These are phyloP conservation scores for Alternaria sp. DNA, from an alignment of 2,329 filamentous ascomycete species.

Conservation along the genomic window DNA sequence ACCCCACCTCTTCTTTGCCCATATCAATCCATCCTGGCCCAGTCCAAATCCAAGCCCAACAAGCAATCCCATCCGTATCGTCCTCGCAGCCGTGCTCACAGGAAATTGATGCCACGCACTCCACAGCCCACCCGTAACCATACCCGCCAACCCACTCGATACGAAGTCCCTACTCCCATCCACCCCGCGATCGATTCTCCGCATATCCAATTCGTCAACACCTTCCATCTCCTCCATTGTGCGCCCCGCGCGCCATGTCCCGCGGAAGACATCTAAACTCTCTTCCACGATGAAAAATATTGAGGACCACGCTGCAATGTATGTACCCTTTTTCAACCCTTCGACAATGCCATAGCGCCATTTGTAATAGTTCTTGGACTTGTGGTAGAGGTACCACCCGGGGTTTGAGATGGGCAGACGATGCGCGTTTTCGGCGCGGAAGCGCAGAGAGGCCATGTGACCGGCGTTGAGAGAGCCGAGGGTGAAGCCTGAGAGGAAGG, in stretches of 20 bases:
- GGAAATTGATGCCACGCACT: conserved; percentile 87
- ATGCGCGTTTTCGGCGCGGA: conserved; percentile 96
- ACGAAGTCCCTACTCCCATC: conserved; percentile 70
- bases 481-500: conserved; percentile 73
- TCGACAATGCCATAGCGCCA: conserved; percentile 81
- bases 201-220: conserved; percentile 46
- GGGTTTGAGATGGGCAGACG: conserved; percentile 82
- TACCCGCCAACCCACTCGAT: conserved; percentile 82
- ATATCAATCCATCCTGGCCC: conserved; percentile 77
- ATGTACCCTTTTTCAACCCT: conserved; percentile 76
- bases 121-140: conserved; percentile 86
- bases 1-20: conserved; percentile 74
- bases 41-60: conserved; percentile 84
- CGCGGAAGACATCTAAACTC: conserved; percentile 75
- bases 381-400: conserved; percentile 99
- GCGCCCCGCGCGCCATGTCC: conserved; percentile 56
- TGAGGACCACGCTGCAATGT: conserved; percentile 75
- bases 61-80: conserved; percentile 80
- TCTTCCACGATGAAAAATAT: conserved; percentile 86
- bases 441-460: conserved; percentile 78
- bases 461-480: conserved; percentile 78
- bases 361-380: conserved; percentile 93
- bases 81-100: conserved; percentile 66
- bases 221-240: conserved; percentile 49
- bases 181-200: conserved; percentile 37